Percentiles rank a stretch among this genome's conserved stretches.
Conservation (phyloP, 805 yeast species). For the Yamadazyma kitorensis region DNA sequence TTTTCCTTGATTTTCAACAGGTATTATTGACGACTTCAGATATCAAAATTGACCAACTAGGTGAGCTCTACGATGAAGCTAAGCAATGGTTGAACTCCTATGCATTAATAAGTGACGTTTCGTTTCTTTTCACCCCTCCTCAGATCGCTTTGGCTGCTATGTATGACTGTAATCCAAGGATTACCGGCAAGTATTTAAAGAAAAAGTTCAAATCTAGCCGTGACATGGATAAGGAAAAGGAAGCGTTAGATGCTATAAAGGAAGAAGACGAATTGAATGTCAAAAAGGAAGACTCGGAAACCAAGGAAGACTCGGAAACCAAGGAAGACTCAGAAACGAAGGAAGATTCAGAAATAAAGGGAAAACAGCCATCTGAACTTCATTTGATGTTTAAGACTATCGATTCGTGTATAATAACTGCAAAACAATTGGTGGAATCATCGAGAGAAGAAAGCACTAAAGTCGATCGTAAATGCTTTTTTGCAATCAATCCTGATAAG, state of each 20-base stretch:
- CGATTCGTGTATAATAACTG: conserved; percentile 45
- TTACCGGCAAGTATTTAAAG: conserved; percentile 65
- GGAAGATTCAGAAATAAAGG: conserved; percentile 1
- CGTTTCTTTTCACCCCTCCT: conserved; percentile 84
- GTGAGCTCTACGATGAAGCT: conserved; percentile 68
- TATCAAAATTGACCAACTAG: conserved; percentile 50
- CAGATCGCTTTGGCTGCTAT: conserved; percentile 91
- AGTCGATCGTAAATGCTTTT: conserved; percentile 64
- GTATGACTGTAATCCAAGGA: conserved; percentile 59
- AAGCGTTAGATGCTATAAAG: conserved; percentile 5
- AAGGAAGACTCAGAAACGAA: conserved; percentile 1
- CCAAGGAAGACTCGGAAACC: conserved; percentile 2
- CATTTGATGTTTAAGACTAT: conserved; percentile 45
- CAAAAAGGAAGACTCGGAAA: conserved; percentile 15
- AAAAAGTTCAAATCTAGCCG: conserved; percentile 64
- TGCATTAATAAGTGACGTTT: conserved; percentile 67
- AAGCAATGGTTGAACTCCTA: conserved; percentile 62
- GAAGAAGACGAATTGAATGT: conserved; percentile 10
- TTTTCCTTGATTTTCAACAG: conserved; percentile 83
- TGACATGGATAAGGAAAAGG: conserved; percentile 9
- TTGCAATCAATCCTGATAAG: conserved; percentile 56
- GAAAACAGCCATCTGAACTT: no score
- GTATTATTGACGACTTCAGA: conserved; percentile 44
- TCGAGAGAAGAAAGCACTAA: conserved; percentile 59
- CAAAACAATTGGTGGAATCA: conserved; percentile 44